Evolutionary conservation across 2,329 filamentous ascomycete species (phyloP), one percentile per base, ranked within the genome.

Genomic region (Bipolaris zeicola): DNA sequence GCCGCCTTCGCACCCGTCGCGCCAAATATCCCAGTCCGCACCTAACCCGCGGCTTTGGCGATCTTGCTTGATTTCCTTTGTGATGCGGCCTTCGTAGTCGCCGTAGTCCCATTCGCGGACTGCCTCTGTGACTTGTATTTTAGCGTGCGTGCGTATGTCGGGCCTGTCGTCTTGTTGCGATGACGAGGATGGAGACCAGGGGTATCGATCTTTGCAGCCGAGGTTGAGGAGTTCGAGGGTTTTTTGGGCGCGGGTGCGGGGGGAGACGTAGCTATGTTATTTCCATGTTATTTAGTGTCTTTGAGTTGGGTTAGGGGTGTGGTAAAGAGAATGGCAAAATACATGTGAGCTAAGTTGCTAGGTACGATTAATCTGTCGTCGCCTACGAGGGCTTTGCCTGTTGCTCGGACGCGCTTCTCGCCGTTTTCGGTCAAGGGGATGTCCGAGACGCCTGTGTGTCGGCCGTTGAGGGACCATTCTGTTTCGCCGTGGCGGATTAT

Each of bases 181-280:
- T 3, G 46, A 5, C 37, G 34, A 16, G 16, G 16, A 2, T 28
- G 26, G 26, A 3, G 82, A 74, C 92, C 92, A 96, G 0, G 92
- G 92, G 14, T 93, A 80, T 1, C 83, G 80, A 38, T 87, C 84
- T n/a, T 79, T 76, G 71, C 88, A 87, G 47, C 88, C 90, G 18
- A 96, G 80, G 65, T 90, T 85, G 24, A 97, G 86, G 45, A 97
- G 85, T 74, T 96, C 92, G 71, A 97, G 89, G n/a, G 93, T 98
- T 48, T 87, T 85, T 76, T 95, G 92, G 18, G 94, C 92, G 57
- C 93, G 89, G 60, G 84, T 86, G 44, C 93, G 89, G 2, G 93
- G 94, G 1, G 91, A 96, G 38, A 97, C 92, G 76, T 94, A 96
- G 67, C 84, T 85, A 11, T 38, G 28, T 16, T 18, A 5, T 6